These are phyloP conservation scores for Quillaja saponaria DNA, from an alignment of 306 rosid species.

Conservation along the genomic window DNA sequence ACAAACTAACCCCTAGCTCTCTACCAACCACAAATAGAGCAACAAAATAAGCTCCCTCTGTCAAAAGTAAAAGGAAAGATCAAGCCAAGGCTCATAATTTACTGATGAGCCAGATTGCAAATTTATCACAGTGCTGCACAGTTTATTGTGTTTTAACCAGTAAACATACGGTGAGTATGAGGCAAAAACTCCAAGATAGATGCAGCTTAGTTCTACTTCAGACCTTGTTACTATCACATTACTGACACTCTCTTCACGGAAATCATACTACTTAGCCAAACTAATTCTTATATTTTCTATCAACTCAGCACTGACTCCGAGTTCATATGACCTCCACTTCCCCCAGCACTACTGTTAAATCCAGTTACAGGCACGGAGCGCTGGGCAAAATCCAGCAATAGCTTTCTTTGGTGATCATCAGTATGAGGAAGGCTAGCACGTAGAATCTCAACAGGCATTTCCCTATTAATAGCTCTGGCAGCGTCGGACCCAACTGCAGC, in stretches of 20 bases:
- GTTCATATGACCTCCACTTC: constrained; percentile 47
- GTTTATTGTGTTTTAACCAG: constrained; percentile 31
- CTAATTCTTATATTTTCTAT: constrained; percentile 25
- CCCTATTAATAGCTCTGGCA: constrained; percentile 67
- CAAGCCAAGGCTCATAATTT: constrained; percentile 46
- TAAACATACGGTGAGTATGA: constrained; percentile 20
- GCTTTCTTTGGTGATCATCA: constrained; percentile 67
- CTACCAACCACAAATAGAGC: constrained; percentile 54
- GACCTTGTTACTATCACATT: constrained; percentile 20
- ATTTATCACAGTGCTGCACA: constrained; percentile 41
- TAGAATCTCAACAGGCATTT: constrained; percentile 95
- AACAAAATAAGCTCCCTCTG: constrained; percentile 62
- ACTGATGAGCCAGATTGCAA: constrained; percentile 53
- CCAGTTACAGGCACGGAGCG: constrained; percentile 78
- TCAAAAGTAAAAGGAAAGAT: constrained; percentile 44
- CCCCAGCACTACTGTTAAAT: constrained; percentile 52
- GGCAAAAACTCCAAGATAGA: constrained; percentile 38
- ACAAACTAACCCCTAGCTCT: constrained; percentile 44
- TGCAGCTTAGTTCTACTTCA: constrained; percentile 43
- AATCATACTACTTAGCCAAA: constrained; percentile 26
- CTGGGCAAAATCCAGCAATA: constrained; percentile 72
- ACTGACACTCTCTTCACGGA: constrained; percentile 15
- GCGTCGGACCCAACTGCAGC: constrained; percentile 60
- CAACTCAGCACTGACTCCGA: constrained; percentile 63
- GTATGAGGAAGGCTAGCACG: constrained; percentile 98